Percentiles rank a stretch among this genome's conserved stretches.
Evolutionary conservation across 2,329 filamentous ascomycete genomes (phyloP).

Genomic region (Ampelomyces quisqualis): DNA sequence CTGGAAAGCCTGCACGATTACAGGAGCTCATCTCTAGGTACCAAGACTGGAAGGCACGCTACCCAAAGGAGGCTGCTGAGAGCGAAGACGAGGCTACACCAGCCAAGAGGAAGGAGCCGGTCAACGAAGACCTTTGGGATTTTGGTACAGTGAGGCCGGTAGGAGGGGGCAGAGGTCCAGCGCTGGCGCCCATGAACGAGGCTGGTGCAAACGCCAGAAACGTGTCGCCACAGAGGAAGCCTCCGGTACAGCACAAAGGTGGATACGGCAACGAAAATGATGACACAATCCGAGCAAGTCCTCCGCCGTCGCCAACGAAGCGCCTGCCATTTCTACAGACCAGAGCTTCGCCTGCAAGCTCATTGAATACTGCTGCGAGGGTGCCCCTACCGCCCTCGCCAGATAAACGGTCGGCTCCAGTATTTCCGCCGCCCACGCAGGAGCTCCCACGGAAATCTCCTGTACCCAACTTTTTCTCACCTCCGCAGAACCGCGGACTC

Average conservation of each 20-base stretch:
- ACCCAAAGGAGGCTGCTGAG: conserved; percentile 67
- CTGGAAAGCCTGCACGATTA: conserved; percentile 94
- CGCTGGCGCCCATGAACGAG: conserved; percentile 73
- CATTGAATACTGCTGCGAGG: conserved; percentile 46
- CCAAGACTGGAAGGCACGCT: conserved; percentile 79
- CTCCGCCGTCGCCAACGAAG: conserved; percentile 49
- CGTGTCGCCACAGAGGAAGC: conserved; percentile 37
- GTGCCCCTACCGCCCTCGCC: conserved; percentile 51
- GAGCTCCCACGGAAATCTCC: conserved; percentile 35
- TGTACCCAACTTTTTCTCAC: conserved; percentile 36
- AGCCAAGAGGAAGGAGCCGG: conserved; percentile 46
- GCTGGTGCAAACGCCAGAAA: conserved; percentile 74
- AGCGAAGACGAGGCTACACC: conserved; percentile 41
- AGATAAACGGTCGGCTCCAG: conserved; percentile 40
- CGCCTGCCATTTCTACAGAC: conserved; percentile 32
- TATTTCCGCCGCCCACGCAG: conserved; percentile 32
- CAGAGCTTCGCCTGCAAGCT: conserved; percentile 42
- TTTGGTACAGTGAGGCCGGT: conserved; percentile 91
- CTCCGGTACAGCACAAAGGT: conserved; percentile 26
- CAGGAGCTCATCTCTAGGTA: conserved; percentile 94
- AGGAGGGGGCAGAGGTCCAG: conserved; percentile 53
- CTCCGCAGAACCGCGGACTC: conserved; percentile 31
- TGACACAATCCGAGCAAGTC: conserved; percentile 38
- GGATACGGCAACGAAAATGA: conserved; percentile 42
- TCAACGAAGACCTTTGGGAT: conserved; percentile 92